These are phyloP conservation scores for Amaranthus palmeri DNA, from an alignment of 148 eudicot genomes.

Conservation along the genomic window DNA sequence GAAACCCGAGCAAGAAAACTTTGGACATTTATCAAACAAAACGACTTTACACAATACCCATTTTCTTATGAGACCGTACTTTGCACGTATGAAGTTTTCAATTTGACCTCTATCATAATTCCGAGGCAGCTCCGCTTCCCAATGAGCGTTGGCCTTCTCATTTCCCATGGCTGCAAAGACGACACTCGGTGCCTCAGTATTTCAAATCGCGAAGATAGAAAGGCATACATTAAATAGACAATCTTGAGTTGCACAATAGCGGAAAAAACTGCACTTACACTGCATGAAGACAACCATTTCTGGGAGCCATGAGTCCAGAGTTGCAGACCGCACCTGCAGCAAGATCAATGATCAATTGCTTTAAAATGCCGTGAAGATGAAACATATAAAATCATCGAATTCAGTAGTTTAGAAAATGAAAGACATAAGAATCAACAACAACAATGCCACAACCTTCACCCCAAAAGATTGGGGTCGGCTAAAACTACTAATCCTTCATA, in stretches of 20 bases:
- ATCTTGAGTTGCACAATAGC: background rate
- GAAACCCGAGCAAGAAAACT: background rate
- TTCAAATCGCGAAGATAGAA: background rate
- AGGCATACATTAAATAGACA: background rate
- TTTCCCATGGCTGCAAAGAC: constrained; percentile 52
- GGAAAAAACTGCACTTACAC: constrained; percentile 31
- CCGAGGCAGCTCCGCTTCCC: constrained; percentile 65
- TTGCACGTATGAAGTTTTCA: constrained; percentile 54
- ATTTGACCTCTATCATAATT: constrained; percentile 38
- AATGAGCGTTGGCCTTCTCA: constrained; percentile 53
- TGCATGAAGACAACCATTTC: constrained; percentile 57
- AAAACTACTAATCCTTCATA: no score
- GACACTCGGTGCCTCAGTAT: background rate
- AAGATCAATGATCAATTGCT: constrained; percentile 12
- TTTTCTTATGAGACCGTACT: constrained; percentile 38
- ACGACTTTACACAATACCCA: constrained; percentile 12
- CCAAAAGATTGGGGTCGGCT: no score
- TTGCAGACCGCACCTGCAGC: constrained; percentile 64
- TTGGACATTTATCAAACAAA: background rate
- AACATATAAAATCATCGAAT: background rate
- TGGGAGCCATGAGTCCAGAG: constrained; percentile 73
- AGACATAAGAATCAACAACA: no score
- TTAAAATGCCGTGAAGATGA: background rate
- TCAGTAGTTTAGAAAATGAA: background rate
- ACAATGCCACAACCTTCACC: no score